Percentiles rank a stretch among this genome's conserved stretches.
phyloP scores from a whole-genome alignment of 495 filamentous ascomycete genomes.

The Pyronema domesticum region DNA sequence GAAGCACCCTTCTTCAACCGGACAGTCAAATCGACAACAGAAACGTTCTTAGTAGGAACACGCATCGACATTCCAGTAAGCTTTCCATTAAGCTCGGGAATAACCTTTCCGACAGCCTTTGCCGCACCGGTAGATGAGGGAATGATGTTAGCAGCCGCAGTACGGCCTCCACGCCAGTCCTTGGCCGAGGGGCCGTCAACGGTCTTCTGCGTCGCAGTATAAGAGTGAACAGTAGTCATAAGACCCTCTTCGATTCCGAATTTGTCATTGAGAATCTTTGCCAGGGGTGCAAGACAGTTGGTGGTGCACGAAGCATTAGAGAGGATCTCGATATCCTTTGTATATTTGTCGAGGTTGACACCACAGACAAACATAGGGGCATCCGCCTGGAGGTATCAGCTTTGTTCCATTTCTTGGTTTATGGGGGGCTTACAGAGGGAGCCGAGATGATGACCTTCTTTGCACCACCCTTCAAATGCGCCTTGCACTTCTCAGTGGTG shows the following conservation, averaged over 20 bases:
- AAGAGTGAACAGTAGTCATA: constrained; percentile 99
- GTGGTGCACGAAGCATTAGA: constrained; percentile 99
- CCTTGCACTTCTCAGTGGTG: constrained; percentile 86
- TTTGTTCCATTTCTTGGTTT: neutral
- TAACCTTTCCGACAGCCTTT: constrained; percentile 99
- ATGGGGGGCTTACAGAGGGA: neutral
- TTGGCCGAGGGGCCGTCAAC: constrained; percentile 92
- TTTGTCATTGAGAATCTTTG: constrained; percentile 97
- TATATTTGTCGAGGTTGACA: constrained; percentile 89
- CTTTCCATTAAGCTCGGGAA: constrained; percentile 93
- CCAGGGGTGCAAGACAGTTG: constrained; percentile 96
- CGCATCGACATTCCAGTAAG: constrained; percentile 98
- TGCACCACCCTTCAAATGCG: constrained; percentile 93
- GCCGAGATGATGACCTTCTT: constrained; percentile 59
- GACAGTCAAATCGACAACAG: constrained; percentile 91
- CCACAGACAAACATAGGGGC: constrained; percentile 99
- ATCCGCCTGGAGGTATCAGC: constrained; percentile 41
- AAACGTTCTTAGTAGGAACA: constrained; percentile 96
- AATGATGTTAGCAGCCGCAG: constrained; percentile 98
- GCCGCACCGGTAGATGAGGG: constrained; percentile 97
- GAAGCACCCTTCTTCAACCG: constrained; percentile 73
- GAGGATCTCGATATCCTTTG: constrained; percentile 69
- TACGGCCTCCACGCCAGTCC: constrained; percentile 98
- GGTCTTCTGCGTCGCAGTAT: constrained; percentile 99
- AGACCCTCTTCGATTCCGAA: constrained; percentile 95